A percentile compares a stretch with the other conserved stretches of the same genome.
These are phyloP conservation scores for Patellaria atrata DNA, from an alignment of 495 filamentous ascomycete species.

Conservation along the genomic window DNA sequence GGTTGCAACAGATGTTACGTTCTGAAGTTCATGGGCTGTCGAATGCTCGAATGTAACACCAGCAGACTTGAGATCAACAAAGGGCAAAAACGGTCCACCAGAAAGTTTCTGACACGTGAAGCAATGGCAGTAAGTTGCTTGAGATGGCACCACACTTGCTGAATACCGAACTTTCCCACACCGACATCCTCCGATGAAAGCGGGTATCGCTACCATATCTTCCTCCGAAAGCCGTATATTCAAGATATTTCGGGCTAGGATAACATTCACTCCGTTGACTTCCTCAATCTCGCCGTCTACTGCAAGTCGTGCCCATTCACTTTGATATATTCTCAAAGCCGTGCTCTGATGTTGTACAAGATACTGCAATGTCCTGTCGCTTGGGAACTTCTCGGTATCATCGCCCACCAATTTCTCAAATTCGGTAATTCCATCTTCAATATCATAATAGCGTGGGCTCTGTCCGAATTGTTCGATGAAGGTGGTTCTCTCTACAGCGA, in stretches of 20 bases:
- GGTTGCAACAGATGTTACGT: conserved; percentile 5
- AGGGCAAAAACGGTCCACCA: conserved; percentile 10
- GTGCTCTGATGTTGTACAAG: conserved; percentile 1
- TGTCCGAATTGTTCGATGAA: conserved; percentile 11
- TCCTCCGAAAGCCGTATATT: neutral
- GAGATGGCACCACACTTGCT: conserved; percentile 5
- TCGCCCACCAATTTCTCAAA: conserved; percentile 6
- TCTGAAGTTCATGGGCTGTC: conserved; percentile 4
- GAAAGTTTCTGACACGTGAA: conserved; percentile 15
- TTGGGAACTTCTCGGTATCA: neutral
- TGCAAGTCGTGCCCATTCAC: conserved; percentile 12
- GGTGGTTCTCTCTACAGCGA: conserved; percentile 8
- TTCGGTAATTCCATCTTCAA: conserved; percentile 2
- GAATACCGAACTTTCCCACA: conserved; percentile 10
- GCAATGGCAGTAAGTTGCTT: conserved; percentile 13
- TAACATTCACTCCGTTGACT: conserved; percentile 12
- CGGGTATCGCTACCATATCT: neutral
- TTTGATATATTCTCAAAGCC: conserved; percentile 7
- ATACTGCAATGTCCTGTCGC: conserved; percentile 1
- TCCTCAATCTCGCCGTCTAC: conserved; percentile 14
- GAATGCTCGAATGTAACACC: conserved; percentile 1
- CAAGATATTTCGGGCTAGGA: conserved; percentile 7
- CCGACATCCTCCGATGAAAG: conserved; percentile 13
- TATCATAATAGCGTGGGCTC: conserved; percentile 6
- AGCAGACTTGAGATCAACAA: conserved; percentile 1